Percentiles rank a stretch among this genome's conserved stretches.
Evolutionary conservation across 2,329 filamentous ascomycete species (phyloP).

Genomic region (Penicillium griseofulvum): DNA sequence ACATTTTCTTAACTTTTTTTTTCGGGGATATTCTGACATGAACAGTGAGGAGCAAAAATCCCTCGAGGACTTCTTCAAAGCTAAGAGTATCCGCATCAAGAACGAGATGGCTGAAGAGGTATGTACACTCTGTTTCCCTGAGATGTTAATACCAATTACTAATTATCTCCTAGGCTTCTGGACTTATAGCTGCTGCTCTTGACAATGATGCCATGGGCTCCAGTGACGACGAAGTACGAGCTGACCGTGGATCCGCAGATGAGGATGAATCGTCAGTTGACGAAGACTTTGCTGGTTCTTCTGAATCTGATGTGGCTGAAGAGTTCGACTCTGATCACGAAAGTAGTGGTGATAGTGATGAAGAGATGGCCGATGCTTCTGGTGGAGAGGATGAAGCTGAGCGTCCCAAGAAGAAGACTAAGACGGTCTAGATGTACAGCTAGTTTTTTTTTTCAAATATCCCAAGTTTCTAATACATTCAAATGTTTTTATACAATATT

Average conservation of each 20-base stretch:
- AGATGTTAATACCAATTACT: slow-evolving; percentile 14
- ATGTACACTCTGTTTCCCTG: slow-evolving; percentile 41
- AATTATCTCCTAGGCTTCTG: slow-evolving; percentile 46
- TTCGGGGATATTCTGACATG: slow-evolving; percentile 19
- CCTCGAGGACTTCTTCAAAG: slow-evolving; percentile 95
- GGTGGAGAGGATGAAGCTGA: slow-evolving; percentile 48
- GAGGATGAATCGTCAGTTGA: slow-evolving; percentile 95
- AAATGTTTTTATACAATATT: neutral
- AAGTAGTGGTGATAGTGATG: slow-evolving; percentile 70
- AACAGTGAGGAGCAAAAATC: slow-evolving; percentile 83
- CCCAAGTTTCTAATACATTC: neutral
- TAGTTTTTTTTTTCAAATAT: slow-evolving; percentile 8
- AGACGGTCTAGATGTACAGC: slow-evolving; percentile 41
- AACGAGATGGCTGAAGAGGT: slow-evolving; percentile 98
- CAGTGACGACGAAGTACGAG: slow-evolving; percentile 72
- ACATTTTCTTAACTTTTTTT: neutral
- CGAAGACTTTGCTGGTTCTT: slow-evolving; percentile 91
- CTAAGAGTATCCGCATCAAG: slow-evolving; percentile 92
- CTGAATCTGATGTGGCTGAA: slow-evolving; percentile 92
- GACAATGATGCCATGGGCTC: slow-evolving; percentile 78
- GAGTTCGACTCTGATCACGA: slow-evolving; percentile 92
- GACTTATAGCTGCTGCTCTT: slow-evolving; percentile 73
- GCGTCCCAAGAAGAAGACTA: slow-evolving; percentile 64
- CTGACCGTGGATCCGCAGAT: slow-evolving; percentile 85
- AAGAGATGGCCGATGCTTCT: slow-evolving; percentile 54